Evolutionary conservation across 352 stramenopile species (phyloP).

Genomic region (Phytophthora meadii): DNA sequence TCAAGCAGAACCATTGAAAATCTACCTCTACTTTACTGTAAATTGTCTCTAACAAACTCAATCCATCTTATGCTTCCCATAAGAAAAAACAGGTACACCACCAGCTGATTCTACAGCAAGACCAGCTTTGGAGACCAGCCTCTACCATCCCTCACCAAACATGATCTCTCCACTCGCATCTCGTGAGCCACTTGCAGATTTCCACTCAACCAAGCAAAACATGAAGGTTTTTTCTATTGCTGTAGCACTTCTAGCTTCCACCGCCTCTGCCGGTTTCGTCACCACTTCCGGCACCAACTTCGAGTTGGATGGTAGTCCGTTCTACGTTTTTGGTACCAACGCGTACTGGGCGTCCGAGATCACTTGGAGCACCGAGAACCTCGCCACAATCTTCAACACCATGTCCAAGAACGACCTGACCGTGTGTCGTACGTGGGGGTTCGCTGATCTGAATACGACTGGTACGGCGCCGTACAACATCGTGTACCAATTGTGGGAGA

Average conservation of each 20-base stretch:
- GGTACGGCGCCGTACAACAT: conserved; percentile 32
- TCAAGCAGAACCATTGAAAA: too few relatives aligned
- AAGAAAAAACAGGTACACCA: too few relatives aligned
- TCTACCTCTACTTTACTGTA: too few relatives aligned
- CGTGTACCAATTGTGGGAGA: conserved; percentile 42
- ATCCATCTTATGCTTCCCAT: too few relatives aligned
- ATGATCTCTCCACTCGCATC: conserved; percentile 8
- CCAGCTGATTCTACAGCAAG: conserved; percentile 24
- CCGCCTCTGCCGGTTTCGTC: conserved; percentile 28
- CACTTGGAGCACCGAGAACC: conserved; percentile 33
- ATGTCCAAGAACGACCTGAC: conserved; percentile 41
- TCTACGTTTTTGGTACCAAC: conserved; percentile 46
- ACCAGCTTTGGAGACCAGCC: conserved; percentile 9
- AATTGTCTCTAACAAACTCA: too few relatives aligned
- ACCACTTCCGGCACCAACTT: conserved; percentile 41
- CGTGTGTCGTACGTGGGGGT: conserved; percentile 38
- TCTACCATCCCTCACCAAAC: conserved; percentile 2
- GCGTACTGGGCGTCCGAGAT: conserved; percentile 41
- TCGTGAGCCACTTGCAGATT: conserved; percentile 30
- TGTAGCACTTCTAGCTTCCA: conserved; percentile 14
- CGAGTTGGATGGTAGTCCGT: conserved; percentile 33
- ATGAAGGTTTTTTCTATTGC: conserved; percentile 36
- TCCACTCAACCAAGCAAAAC: conserved; percentile 9
- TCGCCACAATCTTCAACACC: conserved; percentile 41
- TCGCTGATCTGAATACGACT: conserved; percentile 25